Conservation (phyloP, 2,329 filamentous ascomycete species). For the Penicillium sp. region DNA sequence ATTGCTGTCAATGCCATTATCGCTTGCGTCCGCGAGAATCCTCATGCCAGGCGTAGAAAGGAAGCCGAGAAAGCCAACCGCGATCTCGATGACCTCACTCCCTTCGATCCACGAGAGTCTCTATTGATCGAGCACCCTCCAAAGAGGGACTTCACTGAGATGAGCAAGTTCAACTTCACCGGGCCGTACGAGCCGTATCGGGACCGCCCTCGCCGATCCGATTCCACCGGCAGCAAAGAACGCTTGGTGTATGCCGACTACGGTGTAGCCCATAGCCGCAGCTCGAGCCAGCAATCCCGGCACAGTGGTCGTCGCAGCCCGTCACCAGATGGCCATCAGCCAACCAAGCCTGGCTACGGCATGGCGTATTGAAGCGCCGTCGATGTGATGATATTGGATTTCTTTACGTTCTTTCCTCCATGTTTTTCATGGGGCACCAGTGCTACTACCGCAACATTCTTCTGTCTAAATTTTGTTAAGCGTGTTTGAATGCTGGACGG, state of each 20-base stretch:
- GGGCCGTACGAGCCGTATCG: conserved; percentile 40
- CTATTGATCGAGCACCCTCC: conserved; percentile 64
- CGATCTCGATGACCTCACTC: conserved; percentile 76
- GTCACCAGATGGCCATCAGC: conserved; percentile 31
- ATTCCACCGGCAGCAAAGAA: conserved; percentile 32
- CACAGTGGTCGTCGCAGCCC: conserved; percentile 22
- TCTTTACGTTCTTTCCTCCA: conserved; percentile 3
- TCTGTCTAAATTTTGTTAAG: conserved; percentile 18
- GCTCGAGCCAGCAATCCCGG: conserved; percentile 24
- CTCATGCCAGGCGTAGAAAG: conserved; percentile 81
- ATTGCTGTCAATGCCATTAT: conserved; percentile 86
- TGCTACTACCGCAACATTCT: conserved; percentile 4
- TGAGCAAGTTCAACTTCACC: conserved; percentile 40
- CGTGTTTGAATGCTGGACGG: conserved; percentile 17
- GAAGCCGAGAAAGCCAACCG: conserved; percentile 74
- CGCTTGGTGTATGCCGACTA: conserved; percentile 30
- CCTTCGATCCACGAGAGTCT: conserved; percentile 65
- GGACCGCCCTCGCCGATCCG: conserved; percentile 28
- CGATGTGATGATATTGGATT: conserved; percentile 8
- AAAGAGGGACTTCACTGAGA: conserved; percentile 30
- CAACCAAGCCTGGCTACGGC: conserved; percentile 31
- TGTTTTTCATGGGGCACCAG: background rate
- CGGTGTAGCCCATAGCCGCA: conserved; percentile 26
- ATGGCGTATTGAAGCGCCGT: conserved; percentile 27
- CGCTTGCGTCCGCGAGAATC: conserved; percentile 77